phyloP scores from a whole-genome alignment of 1,284 basidiomycete species.

The Malassezia japonica region DNA sequence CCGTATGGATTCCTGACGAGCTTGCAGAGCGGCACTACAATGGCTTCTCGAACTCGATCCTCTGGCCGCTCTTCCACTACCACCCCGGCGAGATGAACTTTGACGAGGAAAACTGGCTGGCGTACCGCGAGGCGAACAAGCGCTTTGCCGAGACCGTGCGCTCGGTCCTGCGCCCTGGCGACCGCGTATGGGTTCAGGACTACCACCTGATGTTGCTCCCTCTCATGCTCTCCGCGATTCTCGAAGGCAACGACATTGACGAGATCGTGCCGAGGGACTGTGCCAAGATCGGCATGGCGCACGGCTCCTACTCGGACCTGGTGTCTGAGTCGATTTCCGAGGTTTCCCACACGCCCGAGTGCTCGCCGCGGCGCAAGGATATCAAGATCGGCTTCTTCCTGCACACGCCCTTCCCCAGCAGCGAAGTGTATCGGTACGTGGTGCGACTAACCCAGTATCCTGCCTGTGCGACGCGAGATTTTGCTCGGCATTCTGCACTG shows the following conservation, averaged over 20 bases:
- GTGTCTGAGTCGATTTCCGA: not conserved
- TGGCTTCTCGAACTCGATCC: conserved; percentile 94
- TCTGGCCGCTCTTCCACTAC: conserved; percentile 99
- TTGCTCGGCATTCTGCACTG: conserved; percentile 88
- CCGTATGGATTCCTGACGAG: conserved; percentile 94
- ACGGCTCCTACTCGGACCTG: not conserved
- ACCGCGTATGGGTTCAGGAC: conserved; percentile 80
- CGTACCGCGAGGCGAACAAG: conserved; percentile 92
- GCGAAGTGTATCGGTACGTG: conserved; percentile 85
- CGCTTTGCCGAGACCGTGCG: conserved; percentile 82
- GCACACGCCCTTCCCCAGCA: conserved; percentile 95
- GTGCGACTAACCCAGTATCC: conserved; percentile 49
- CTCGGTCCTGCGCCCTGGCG: conserved; percentile 63
- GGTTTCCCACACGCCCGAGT: too few species aligned
- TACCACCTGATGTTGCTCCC: conserved; percentile 79
- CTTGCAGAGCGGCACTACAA: conserved; percentile 97
- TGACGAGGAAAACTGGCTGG: conserved; percentile 94
- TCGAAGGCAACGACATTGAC: conserved; percentile 53
- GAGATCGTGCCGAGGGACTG: conserved; percentile 9
- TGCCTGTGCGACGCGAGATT: conserved; percentile 93
- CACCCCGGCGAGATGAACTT: conserved; percentile 79
- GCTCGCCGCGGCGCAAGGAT: conserved; percentile 27
- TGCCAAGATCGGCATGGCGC: conserved; percentile 10
- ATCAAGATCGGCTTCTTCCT: conserved; percentile 83
- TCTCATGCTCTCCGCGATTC: conserved; percentile 76